Evolutionary conservation across 345 rosid species (phyloP).

Genomic region (Melaleuca alternifolia): DNA sequence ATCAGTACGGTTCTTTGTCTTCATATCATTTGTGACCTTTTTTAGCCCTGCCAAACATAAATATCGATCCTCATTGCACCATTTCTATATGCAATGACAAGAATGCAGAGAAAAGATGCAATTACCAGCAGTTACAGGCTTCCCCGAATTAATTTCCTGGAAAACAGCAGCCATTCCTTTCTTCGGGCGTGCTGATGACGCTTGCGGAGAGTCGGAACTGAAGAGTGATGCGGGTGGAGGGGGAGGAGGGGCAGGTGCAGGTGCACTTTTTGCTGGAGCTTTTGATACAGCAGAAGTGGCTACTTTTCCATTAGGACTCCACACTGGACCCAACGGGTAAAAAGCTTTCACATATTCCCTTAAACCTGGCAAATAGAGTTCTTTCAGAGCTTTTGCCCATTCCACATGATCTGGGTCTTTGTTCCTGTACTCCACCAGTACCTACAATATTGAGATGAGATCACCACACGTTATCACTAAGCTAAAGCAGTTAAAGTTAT

Average conservation of each 20-base stretch:
- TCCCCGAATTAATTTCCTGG: slow-evolving; percentile 65
- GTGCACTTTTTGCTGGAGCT: slow-evolving; percentile 43
- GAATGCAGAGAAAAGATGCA: background rate
- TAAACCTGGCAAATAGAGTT: slow-evolving; percentile 83
- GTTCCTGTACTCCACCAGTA: slow-evolving; percentile 78
- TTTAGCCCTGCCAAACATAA: slow-evolving; percentile 50
- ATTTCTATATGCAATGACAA: background rate
- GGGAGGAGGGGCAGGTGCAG: slow-evolving; percentile 87
- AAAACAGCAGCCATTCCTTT: slow-evolving; percentile 95
- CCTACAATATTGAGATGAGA: slow-evolving; percentile 23
- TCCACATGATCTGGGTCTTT: slow-evolving; percentile 84
- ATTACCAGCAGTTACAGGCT: slow-evolving; percentile 63
- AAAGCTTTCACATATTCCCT: slow-evolving; percentile 81
- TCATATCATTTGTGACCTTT: slow-evolving; percentile 90
- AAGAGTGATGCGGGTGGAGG: slow-evolving; percentile 75
- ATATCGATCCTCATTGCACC: background rate
- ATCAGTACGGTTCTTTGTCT: slow-evolving; percentile 71
- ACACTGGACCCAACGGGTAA: slow-evolving; percentile 88
- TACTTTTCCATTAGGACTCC: slow-evolving; percentile 58
- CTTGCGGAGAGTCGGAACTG: slow-evolving; percentile 53
- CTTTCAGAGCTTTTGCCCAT: slow-evolving; percentile 98
- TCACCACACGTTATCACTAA: background rate
- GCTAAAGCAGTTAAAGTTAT: background rate
- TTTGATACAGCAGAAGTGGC: slow-evolving; percentile 40
- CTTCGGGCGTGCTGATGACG: slow-evolving; percentile 72